phyloP scores from a whole-genome alignment of 306 rosid species.

The Cucurbita argyrosperma region DNA sequence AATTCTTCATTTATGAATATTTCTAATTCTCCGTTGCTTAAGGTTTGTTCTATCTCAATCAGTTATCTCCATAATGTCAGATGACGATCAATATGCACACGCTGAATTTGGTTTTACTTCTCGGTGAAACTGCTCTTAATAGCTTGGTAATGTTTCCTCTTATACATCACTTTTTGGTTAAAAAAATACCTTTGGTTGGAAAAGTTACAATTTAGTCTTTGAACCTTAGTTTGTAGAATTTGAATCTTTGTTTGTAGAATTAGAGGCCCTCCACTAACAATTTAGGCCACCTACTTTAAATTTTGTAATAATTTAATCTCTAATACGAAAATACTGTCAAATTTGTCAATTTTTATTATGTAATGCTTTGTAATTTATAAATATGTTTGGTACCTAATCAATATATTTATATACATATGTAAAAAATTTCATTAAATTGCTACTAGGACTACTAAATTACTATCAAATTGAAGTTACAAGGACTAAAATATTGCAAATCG shows the following conservation, averaged over 20 bases:
- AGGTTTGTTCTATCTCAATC: slow-evolving; percentile 6
- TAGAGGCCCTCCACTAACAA: too few species aligned
- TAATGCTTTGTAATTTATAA: too few species aligned
- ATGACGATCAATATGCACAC: slow-evolving; percentile 61
- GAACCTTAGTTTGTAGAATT: background rate
- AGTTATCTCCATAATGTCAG: slow-evolving; percentile 24
- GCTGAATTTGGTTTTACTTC: slow-evolving; percentile 49
- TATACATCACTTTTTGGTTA: background rate
- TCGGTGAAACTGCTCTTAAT: slow-evolving; percentile 63
- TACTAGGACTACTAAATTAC: background rate
- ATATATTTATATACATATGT: too few species aligned
- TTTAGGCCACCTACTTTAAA: background rate
- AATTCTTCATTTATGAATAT: background rate
- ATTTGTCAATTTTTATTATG: too few species aligned
- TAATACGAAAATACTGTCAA: too few species aligned
- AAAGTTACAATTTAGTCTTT: background rate
- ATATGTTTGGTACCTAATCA: too few species aligned
- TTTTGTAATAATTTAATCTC: background rate
- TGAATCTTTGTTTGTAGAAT: background rate
- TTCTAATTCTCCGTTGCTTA: slow-evolving; percentile 4
- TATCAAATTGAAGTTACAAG: background rate
- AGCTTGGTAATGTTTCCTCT: slow-evolving; percentile 36
- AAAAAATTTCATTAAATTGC: background rate
- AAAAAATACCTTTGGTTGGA: background rate
- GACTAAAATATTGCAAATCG: background rate